These are phyloP conservation scores for Mycena floridula DNA, from an alignment of 768 basidiomycete genomes.

Conservation along the genomic window DNA sequence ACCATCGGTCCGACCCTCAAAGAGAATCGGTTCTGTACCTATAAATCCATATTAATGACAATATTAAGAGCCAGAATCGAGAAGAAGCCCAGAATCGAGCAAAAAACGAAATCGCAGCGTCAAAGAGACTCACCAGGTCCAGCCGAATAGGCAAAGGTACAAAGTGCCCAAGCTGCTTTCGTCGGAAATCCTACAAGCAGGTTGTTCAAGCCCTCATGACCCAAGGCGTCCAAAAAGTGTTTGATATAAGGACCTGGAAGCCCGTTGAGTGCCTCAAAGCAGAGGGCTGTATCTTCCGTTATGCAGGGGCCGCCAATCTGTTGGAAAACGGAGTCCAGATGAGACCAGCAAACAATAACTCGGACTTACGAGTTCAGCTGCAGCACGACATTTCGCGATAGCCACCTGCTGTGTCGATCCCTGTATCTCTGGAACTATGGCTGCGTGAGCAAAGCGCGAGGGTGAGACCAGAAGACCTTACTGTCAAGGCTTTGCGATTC, in stretches of 20 bases:
- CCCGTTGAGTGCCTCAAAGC: slow-evolving; percentile 82
- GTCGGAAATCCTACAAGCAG: slow-evolving; percentile 73
- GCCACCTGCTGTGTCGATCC: slow-evolving; percentile 91
- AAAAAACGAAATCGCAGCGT: not conserved
- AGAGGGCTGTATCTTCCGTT: slow-evolving; percentile 94
- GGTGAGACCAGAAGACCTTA: slow-evolving; percentile 28
- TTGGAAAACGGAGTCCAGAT: not conserved
- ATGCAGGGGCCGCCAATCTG: slow-evolving; percentile 46
- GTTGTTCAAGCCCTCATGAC: slow-evolving; percentile 86
- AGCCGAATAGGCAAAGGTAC: slow-evolving; percentile 92
- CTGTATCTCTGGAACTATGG: slow-evolving; percentile 89
- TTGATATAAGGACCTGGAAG: slow-evolving; percentile 98
- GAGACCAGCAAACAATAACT: not conserved
- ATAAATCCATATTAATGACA: not conserved
- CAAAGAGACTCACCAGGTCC: slow-evolving; percentile 53
- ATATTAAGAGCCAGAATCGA: not conserved
- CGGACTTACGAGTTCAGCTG: slow-evolving; percentile 64
- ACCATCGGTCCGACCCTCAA: slow-evolving; percentile 67
- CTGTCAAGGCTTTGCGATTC: slow-evolving; percentile 77
- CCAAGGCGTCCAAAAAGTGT: slow-evolving; percentile 75
- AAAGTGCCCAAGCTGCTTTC: slow-evolving; percentile 81
- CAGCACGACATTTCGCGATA: slow-evolving; percentile 75
- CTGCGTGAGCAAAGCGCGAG: not conserved
- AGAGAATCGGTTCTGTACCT: slow-evolving; percentile 68
- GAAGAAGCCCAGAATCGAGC: not conserved